Evolutionary conservation across 192 early-diverging fungal species (phyloP), one percentile per base, ranked within the genome.

Genomic region (Mortierella hygrophila): DNA sequence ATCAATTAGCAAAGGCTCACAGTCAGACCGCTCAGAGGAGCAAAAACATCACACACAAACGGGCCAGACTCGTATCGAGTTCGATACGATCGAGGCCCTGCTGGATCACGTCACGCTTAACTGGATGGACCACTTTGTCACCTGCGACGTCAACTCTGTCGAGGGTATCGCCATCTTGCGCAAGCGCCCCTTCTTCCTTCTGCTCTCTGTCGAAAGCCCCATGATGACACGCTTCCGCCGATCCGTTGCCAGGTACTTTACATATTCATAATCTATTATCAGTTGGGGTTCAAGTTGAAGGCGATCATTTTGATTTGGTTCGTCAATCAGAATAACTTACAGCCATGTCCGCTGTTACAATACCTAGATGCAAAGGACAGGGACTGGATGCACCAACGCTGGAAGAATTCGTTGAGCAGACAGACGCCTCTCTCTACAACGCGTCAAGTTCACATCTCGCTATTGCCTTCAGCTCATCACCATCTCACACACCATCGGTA

Each of bases 171-270:
- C 92, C 63, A 69, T 90, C 23, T 88, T 97, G 40, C 92, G 93
- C 52, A 96, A 95, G 77, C 89, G 96, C 3, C 96, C 96, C 0
- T 96, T 98, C 89, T 93, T 97, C 44, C 88, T 98, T 11, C 82
- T 98, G 13, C 91, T 98, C 1, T 92, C 94, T n/a, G 90, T 99
- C 8, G 95, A 98, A 70, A 95, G 96, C n/a, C 95, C 96, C 0
- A 82, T 93, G 37, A 87, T 85, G 38, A 83, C 94, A 29, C 94
- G 97, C 42, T 96, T 94, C 85, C 82, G 81, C 71, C 91, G 96
- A 35, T 91, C 88, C 72, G 68, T 89, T 5, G 29, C 74, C 37
- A 88, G 89, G 91, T 90, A 88, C 37, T 18, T 3, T 32, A 6
- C 41, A 1, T 26, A 60, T 52, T 49, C 23, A 35, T 74, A 11